A percentile compares a stretch with the other conserved stretches of the same genome.
Evolutionary conservation across 176 grass and related monocot genomes (phyloP).

Genomic region (Rhipidocladum racemiflorum): DNA sequence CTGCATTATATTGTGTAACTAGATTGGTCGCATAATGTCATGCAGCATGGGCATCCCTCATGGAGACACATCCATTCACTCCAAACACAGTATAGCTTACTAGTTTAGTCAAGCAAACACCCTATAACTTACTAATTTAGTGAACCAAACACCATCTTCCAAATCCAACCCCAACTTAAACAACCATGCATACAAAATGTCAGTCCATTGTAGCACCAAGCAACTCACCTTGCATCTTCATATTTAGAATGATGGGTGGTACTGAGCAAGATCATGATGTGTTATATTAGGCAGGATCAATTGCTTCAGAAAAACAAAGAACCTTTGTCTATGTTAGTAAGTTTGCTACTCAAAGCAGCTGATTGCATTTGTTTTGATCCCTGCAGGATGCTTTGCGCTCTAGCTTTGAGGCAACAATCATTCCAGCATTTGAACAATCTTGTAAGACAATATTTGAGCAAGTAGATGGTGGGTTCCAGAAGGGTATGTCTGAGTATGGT

Average conservation of each 20-base stretch:
- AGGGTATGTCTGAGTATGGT: conserved; percentile 80
- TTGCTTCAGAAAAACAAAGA: not conserved
- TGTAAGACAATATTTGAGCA: conserved; percentile 86
- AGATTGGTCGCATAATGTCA: not conserved
- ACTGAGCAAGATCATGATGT: not conserved
- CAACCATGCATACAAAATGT: not conserved
- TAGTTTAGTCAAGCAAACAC: not conserved
- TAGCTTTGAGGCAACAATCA: conserved; percentile 71
- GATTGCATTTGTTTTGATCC: conserved; percentile 10
- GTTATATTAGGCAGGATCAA: not conserved
- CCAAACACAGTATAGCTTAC: not conserved
- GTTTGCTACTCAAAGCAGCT: conserved; percentile 8
- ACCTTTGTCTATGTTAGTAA: not conserved
- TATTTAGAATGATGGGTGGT: conserved; percentile 1
- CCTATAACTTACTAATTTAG: not conserved
- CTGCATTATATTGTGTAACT: not conserved
- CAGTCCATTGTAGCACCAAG: not conserved
- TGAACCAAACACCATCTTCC: not conserved
- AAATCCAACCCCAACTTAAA: not conserved
- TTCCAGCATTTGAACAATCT: conserved; percentile 91
- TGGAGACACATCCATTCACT: not conserved
- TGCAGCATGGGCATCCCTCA: not conserved
- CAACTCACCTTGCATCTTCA: not conserved
- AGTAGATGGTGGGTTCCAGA: conserved; percentile 84
- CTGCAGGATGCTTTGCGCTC: conserved; percentile 70